Base-by-base conservation (phyloP, 768 basidiomycete species). In the Daedaleopsis nitida region DNA sequence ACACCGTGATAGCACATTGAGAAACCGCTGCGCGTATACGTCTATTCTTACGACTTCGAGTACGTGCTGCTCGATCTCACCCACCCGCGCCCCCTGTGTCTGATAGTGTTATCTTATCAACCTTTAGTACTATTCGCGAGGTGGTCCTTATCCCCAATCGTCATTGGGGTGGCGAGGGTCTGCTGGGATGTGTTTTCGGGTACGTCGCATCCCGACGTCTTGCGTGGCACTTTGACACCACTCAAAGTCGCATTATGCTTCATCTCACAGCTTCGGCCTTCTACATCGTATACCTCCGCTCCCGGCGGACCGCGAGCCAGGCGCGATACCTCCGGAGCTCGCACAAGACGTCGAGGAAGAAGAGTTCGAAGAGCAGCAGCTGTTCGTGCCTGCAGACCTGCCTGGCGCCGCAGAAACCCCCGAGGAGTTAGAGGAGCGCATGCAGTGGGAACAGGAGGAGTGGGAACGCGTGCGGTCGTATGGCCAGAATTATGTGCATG, bases 11-110 rank as follows among this genome's bases (percentile, higher is more conserved):
- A 97, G 92, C 94, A 98, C 74, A 82, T 94, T 52, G 96, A 98
- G 68, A 95, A 94, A 74, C 94, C 96, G 10, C 74, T 98, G 27
- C 83, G 94, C 24, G 89, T 98, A 27, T 98, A 96, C 70, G 96
- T 99, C 7, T 99, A 98, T 75, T 97, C 95, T 14, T 88, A 93
- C 65, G 96, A 98, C 74, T 95, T 97, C 72, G 94, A 97, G 94
- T 96, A 75, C 55, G 93, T 80, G 34, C 58, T 16, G 34, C 42
- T 42, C 48, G 37, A 24, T 56, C 49, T 56, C 49, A 43, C 45
- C 63, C 54, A 32, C 43, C 54, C 60, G 58, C 62, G 39, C 39
- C 39, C 10, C 17, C 35, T 52, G 47, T 49, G 48, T 32, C 50
- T 66, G 54, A 53, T 57, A 24, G 37, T 42, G 32, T 52, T 42